Conservation (phyloP, 1,284 basidiomycete genomes). For the Ustilago vetiveriae region DNA sequence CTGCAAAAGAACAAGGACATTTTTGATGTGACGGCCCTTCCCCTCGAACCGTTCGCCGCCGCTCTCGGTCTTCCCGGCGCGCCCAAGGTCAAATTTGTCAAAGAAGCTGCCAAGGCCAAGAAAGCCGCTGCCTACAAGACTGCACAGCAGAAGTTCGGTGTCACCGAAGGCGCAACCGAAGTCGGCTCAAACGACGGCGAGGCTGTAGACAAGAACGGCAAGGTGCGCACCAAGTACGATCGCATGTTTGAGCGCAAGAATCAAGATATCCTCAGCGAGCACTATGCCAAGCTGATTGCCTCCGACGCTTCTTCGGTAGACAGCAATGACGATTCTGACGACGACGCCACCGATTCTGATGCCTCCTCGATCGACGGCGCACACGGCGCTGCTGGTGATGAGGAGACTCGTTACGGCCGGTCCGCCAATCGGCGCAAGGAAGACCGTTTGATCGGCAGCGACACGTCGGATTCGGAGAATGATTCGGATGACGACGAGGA, state of each 20-base stretch:
- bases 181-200: slow-evolving; percentile 64
- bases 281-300: slow-evolving; percentile 88
- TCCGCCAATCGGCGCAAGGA: slow-evolving; percentile 20
- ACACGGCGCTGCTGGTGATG: slow-evolving; percentile 9
- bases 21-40: slow-evolving; percentile 85
- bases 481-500: slow-evolving; percentile 39
- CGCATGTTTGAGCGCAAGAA: slow-evolving; percentile 98
- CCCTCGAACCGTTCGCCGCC: slow-evolving; percentile 84
- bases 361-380: slow-evolving; percentile 10
- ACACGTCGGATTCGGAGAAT: slow-evolving; percentile 58
- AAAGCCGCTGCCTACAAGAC: slow-evolving; percentile 73
- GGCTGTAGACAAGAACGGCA: slow-evolving; percentile 32
- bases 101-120: slow-evolving; percentile 77
- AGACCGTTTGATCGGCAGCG: slow-evolving; percentile 37
- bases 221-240: slow-evolving; percentile 85
- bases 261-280: slow-evolving; percentile 88
- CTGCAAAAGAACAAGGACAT: slow-evolving; percentile 93
- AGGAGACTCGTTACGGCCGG: slow-evolving; percentile 43
- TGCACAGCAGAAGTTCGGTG: slow-evolving; percentile 25
- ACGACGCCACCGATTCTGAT: slow-evolving; percentile 15
- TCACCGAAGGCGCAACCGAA: slow-evolving; percentile 16
- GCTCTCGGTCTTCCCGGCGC: slow-evolving; percentile 91
- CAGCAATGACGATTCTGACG: slow-evolving; percentile 20
- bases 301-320: slow-evolving; percentile 28
- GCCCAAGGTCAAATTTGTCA: slow-evolving; percentile 91